These are phyloP conservation scores for Penicillium subrubescens DNA, from an alignment of 495 filamentous ascomycete species.

Conservation along the genomic window DNA sequence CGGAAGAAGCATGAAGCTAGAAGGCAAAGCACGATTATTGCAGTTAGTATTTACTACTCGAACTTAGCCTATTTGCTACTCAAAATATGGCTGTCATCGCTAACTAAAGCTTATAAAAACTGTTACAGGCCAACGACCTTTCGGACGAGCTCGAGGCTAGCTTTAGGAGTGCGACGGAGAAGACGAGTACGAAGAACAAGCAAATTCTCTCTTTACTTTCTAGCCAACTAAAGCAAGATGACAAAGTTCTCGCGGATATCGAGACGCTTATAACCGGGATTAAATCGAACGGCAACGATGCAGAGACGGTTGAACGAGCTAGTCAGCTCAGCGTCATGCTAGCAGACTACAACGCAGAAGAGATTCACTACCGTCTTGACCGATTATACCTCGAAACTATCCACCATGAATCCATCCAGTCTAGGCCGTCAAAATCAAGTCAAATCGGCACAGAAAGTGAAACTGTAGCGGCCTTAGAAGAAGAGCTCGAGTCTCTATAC, in stretches of 20 bases:
- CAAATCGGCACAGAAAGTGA: slow-evolving; percentile 12
- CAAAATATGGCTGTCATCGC: background rate
- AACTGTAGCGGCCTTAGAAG: slow-evolving; percentile 45
- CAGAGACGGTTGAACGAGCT: slow-evolving; percentile 31
- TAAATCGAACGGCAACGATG: slow-evolving; percentile 34
- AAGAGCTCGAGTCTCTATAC: slow-evolving; percentile 63
- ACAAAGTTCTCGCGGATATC: slow-evolving; percentile 33
- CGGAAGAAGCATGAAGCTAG: slow-evolving; percentile 41
- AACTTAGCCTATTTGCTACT: too few species aligned
- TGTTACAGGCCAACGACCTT: slow-evolving; percentile 36
- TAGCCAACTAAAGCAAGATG: slow-evolving; percentile 42
- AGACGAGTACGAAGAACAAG: slow-evolving; percentile 35
- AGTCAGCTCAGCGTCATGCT: slow-evolving; percentile 31
- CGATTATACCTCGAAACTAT: slow-evolving; percentile 44
- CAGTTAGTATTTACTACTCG: slow-evolving; percentile 22
- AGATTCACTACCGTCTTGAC: slow-evolving; percentile 49
- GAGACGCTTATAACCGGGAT: slow-evolving; percentile 34
- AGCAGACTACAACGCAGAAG: slow-evolving; percentile 37
- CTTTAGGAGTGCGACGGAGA: slow-evolving; percentile 37
- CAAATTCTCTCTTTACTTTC: slow-evolving; percentile 39
- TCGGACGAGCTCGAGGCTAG: slow-evolving; percentile 34
- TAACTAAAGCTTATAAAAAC: background rate
- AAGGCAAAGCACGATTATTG: slow-evolving; percentile 37
- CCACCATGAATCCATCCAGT: slow-evolving; percentile 24
- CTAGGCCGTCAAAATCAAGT: background rate